Conservation (phyloP, 306 rosid genomes). For the Crotalaria pallida region DNA sequence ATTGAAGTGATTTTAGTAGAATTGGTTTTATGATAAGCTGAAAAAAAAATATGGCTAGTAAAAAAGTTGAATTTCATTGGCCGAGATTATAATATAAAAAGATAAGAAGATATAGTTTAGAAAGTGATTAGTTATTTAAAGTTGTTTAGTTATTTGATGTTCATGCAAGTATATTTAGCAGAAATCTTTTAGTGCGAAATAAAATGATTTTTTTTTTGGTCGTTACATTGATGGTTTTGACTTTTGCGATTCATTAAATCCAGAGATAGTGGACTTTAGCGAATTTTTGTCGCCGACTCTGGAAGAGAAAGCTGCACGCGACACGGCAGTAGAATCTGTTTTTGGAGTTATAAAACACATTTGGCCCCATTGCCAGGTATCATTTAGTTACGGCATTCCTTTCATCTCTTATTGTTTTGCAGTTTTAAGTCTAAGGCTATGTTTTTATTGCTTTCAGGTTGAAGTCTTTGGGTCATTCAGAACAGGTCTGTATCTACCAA, state of each 20-base stretch:
- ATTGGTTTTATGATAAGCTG: no score
- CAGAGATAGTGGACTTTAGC: slow-evolving; percentile 91
- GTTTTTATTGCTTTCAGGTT: slow-evolving; percentile 48
- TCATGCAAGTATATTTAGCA: neutral
- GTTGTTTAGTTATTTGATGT: neutral
- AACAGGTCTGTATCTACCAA: slow-evolving; percentile 95
- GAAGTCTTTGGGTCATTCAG: slow-evolving; percentile 93
- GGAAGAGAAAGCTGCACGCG: slow-evolving; percentile 71
- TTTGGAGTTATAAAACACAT: slow-evolving; percentile 70
- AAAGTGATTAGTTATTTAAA: no score
- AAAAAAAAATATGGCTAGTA: no score
- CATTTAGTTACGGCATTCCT: neutral
- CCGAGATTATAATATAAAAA: no score
- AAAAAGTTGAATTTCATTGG: no score
- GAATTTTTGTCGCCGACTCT: slow-evolving; percentile 85
- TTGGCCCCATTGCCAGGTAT: slow-evolving; percentile 87
- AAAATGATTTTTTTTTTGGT: neutral
- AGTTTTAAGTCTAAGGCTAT: slow-evolving; percentile 6
- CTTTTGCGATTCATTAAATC: neutral
- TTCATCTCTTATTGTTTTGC: neutral
- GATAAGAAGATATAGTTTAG: no score
- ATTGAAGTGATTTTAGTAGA: no score
- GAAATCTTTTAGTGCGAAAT: neutral
- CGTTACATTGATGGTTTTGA: neutral
- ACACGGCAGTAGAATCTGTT: slow-evolving; percentile 59